Evolutionary conservation across 148 eudicot species (phyloP).

Genomic region (Fagopyrum tataricum): DNA sequence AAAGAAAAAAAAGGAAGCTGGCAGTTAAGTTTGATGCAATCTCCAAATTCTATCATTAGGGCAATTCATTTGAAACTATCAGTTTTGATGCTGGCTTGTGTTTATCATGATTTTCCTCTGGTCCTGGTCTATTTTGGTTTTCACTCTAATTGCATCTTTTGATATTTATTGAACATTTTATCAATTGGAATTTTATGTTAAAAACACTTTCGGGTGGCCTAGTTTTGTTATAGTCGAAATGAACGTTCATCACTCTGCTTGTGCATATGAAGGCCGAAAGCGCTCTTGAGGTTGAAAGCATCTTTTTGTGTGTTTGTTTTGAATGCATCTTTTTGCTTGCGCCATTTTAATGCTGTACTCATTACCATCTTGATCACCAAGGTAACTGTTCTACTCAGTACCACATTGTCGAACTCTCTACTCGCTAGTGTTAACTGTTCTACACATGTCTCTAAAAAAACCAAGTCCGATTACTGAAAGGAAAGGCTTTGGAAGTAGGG

Average conservation of each 20-base stretch:
- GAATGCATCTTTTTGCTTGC: no score
- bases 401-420: no score
- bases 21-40: slow-evolving; percentile 18
- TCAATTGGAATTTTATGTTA: background rate
- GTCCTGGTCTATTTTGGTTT: slow-evolving; percentile 19
- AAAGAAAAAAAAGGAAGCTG: slow-evolving; percentile 6
- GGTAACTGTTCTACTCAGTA: no score
- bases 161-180: no score
- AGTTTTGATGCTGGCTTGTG: slow-evolving; percentile 14
- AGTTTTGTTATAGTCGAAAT: background rate
- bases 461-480: no score
- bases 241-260: background rate
- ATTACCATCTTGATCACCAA: no score
- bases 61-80: slow-evolving; percentile 10
- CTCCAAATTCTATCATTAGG: slow-evolving; percentile 20
- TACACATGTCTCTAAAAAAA: no score
- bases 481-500: no score
- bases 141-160: background rate
- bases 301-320: no score
- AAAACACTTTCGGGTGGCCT: background rate
- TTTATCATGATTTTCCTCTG: slow-evolving; percentile 19
- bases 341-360: no score
- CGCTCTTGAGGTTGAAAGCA: background rate
- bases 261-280: background rate
- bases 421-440: no score